A percentile compares a stretch with the other conserved stretches of the same genome.
Conservation (phyloP, 2,329 filamentous ascomycete genomes). For the Sporothrix inflata region DNA sequence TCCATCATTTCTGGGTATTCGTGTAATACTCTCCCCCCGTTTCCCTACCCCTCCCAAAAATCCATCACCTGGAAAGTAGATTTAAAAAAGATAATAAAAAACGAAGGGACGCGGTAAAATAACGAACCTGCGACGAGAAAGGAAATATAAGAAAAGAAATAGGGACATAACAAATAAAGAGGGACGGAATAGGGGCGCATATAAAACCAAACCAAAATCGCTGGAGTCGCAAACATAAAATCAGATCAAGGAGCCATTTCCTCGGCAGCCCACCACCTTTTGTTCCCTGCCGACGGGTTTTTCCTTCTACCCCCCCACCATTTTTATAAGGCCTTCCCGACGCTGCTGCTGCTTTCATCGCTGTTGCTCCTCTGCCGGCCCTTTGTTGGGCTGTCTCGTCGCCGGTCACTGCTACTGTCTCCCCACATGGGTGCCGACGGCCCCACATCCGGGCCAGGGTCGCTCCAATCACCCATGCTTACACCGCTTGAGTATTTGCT, state of each 20-base stretch:
- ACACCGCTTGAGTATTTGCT: slow-evolving; percentile 57
- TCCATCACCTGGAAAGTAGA: slow-evolving; percentile 10
- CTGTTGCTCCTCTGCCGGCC: slow-evolving; percentile 34
- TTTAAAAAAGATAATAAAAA: slow-evolving; percentile 6
- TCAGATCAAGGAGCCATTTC: not conserved
- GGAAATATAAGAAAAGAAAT: not conserved
- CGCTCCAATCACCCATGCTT: slow-evolving; percentile 54
- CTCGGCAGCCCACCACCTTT: not conserved
- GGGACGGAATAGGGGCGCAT: not conserved
- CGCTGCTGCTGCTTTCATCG: slow-evolving; percentile 30
- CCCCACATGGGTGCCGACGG: slow-evolving; percentile 42
- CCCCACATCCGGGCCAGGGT: slow-evolving; percentile 59
- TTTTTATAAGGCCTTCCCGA: slow-evolving; percentile 35
- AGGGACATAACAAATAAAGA: not conserved
- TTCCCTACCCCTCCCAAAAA: not conserved
- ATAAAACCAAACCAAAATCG: not conserved
- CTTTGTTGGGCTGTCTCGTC: slow-evolving; percentile 34
- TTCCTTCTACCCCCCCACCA: no score
- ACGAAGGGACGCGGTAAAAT: slow-evolving; percentile 20
- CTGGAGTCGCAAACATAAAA: slow-evolving; percentile 1
- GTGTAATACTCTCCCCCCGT: slow-evolving; percentile 2
- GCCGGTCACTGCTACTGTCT: slow-evolving; percentile 32
- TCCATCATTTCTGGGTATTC: slow-evolving; percentile 23
- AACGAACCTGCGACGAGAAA: slow-evolving; percentile 6
- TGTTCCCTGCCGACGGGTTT: no score